Base-by-base conservation (phyloP, 495 filamentous ascomycete species). In the Lasiosphaeris hirsuta region DNA sequence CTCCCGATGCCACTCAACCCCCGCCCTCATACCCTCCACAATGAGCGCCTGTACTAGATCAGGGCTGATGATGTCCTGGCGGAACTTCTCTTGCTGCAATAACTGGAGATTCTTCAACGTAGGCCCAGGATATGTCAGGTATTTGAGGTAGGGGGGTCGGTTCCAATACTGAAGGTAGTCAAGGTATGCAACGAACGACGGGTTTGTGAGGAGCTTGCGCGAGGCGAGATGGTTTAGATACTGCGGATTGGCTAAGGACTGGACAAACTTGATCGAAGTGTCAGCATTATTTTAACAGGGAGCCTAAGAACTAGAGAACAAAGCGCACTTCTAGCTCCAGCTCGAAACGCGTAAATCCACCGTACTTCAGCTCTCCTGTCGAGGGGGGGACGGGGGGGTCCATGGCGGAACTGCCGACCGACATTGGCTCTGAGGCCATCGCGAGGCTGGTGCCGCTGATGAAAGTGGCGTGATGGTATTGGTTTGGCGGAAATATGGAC, bases 81-180 rank as follows among this genome's bases (percentile, higher is more conserved):
- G 83, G 74, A 97, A 97, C 13, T 73, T 76, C 65, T 95, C 89
- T 65, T 90, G 82, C 69, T 96, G 90, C 19, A 97, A 76, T 36
- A 97, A 67, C 69, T 93, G 84, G 46, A 97, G 81, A 57, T 88
- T 84, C 60, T 86, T 86, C 14, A 97, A 70, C n/a, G 90, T 91
- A 15, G 90, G 87, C 4, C 87, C 90, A 0, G 92, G 92, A 63
- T 91, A 90, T 10, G 77, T 86, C 43, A 96, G 72, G 67, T 89
- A 95, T 60, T 88, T 89, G 54, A 86, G 74, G 64, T 95, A 96
- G 54, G 90, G 84, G n/a, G 90, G 90, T 10, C 83, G 82, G 54
- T 80, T 81, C 82, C 86, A 96, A 80, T 96, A 95, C 60, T 85
- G 86, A 53, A 96, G 84, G 67, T 96, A 96, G 51, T 75, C 75